A percentile compares a stretch with the other conserved stretches of the same genome.
Evolutionary conservation across 75 land plant species (phyloP).

Genomic region (Cupressus sempervirens): DNA sequence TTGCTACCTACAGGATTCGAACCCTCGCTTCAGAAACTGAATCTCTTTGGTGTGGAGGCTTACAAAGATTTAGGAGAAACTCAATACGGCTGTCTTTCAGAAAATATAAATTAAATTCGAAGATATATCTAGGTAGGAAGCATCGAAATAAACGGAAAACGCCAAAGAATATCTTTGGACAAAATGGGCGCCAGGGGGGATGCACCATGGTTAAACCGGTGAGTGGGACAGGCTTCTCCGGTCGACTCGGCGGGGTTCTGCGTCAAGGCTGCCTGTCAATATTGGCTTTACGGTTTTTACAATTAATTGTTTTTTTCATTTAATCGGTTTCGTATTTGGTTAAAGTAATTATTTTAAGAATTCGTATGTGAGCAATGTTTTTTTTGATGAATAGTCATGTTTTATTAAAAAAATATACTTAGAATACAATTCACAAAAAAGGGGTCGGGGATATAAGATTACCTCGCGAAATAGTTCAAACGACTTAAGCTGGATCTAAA

Average conservation of each 20-base stretch:
- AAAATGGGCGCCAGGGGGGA: conserved; percentile 5
- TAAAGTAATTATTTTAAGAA: no score
- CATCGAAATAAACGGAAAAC: not conserved
- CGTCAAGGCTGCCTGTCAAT: not conserved
- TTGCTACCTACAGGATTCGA: not conserved
- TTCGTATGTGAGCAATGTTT: no score
- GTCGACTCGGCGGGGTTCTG: not conserved
- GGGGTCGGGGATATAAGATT: no score
- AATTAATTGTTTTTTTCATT: no score
- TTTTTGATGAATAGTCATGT: no score
- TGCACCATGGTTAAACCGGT: not conserved
- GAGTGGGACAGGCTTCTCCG: not conserved
- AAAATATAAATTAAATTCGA: not conserved
- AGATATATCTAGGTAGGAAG: not conserved
- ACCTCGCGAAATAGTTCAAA: no score
- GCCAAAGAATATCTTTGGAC: not conserved
- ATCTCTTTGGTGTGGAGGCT: no score
- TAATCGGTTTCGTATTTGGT: no score
- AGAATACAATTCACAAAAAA: no score
- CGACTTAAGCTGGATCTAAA: no score
- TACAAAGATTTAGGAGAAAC: not conserved
- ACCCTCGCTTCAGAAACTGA: not conserved
- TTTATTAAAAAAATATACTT: no score
- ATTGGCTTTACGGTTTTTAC: no score
- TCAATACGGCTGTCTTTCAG: not conserved